Conservation (phyloP, 768 basidiomycete species). For the Lentinula raphanica region DNA sequence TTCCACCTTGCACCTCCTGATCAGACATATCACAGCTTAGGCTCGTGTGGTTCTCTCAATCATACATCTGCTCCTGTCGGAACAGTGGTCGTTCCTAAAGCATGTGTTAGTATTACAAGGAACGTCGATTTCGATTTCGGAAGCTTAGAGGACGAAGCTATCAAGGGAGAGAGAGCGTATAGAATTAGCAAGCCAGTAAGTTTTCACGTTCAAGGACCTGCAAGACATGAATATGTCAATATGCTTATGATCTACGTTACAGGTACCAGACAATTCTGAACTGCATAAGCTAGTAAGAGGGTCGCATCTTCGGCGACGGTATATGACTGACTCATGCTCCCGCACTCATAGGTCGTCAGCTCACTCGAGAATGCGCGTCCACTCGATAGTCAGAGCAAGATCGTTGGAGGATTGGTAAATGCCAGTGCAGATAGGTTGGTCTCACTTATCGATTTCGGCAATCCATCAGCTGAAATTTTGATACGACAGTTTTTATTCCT, state of each 20-base stretch:
- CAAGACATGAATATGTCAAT: no score
- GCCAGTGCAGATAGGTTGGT: constrained; percentile 78
- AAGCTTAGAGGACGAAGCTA: constrained; percentile 34
- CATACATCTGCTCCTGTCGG: constrained; percentile 61
- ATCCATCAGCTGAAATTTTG: no score
- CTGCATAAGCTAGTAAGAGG: constrained; percentile 43
- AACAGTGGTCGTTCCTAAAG: constrained; percentile 65
- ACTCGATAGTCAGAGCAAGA: constrained; percentile 22
- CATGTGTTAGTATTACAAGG: constrained; percentile 62
- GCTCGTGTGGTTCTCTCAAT: constrained; percentile 68
- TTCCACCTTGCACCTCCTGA: neutral
- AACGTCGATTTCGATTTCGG: constrained; percentile 77
- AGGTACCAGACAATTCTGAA: constrained; percentile 57
- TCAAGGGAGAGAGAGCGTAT: no score
- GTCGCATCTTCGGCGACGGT: constrained; percentile 14
- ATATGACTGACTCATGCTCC: neutral
- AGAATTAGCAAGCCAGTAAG: constrained; percentile 61
- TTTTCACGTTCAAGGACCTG: constrained; percentile 4
- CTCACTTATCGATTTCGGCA: no score
- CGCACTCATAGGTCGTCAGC: constrained; percentile 35
- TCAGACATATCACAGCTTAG: constrained; percentile 43
- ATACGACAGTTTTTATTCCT: constrained; percentile 71
- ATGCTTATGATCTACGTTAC: no score
- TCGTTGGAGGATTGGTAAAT: constrained; percentile 51
- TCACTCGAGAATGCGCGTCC: constrained; percentile 44